Conservation (phyloP, 1,139 yeast genomes). For the Yamadazyma siamensis region DNA sequence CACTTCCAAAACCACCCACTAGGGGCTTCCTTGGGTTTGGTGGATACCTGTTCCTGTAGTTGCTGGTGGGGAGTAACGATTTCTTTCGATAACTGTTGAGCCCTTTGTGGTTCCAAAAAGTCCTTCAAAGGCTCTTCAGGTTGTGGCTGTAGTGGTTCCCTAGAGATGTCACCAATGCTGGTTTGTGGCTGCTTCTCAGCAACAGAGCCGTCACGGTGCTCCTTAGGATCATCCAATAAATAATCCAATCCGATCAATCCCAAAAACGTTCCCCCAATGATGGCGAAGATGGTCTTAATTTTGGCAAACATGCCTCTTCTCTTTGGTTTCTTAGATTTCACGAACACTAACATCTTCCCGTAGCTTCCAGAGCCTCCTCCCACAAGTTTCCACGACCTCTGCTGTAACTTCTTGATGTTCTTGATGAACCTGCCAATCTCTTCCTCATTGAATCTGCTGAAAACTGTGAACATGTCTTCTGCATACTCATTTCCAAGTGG, state of each 20-base stretch:
- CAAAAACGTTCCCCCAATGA: constrained; percentile 31
- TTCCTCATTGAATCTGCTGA: constrained; percentile 33
- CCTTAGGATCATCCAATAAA: constrained; percentile 17
- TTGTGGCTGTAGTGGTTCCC: too few relatives aligned
- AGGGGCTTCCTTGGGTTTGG: background rate
- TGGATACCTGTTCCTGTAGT: background rate
- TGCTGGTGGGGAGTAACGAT: too few relatives aligned
- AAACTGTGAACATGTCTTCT: constrained; percentile 45
- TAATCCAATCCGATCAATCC: constrained; percentile 28
- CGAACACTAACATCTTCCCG: constrained; percentile 26
- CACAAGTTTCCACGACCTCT: constrained; percentile 33
- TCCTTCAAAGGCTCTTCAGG: too few relatives aligned
- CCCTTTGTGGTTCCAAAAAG: too few relatives aligned
- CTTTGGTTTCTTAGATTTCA: constrained; percentile 14
- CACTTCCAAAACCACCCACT: constrained; percentile 17
- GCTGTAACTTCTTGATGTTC: constrained; percentile 26
- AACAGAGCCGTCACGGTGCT: too few relatives aligned
- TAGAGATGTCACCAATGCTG: too few relatives aligned
- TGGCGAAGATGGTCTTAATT: constrained; percentile 29
- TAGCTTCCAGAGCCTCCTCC: constrained; percentile 24
- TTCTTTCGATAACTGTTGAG: too few relatives aligned
- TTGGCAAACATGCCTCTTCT: constrained; percentile 3
- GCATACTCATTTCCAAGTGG: constrained; percentile 34
- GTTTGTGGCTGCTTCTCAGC: too few relatives aligned
- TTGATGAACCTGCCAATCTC: constrained; percentile 28